phyloP scores from a whole-genome alignment of 768 basidiomycete genomes.

The Lactarius deliciosus region DNA sequence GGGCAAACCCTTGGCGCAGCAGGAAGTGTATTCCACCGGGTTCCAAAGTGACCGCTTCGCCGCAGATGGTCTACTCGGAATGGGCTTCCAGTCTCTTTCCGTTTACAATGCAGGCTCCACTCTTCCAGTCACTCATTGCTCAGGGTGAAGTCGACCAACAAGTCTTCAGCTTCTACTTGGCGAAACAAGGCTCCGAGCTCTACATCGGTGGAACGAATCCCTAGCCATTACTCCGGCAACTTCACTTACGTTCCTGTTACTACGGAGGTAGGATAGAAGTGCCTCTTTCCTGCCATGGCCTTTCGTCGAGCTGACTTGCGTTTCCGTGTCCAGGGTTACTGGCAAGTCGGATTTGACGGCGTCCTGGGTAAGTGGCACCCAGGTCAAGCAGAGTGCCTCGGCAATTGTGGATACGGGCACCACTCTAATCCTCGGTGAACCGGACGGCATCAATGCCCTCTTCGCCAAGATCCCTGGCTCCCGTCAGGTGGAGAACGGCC shows the following conservation, averaged over 20 bases:
- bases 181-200: slow-evolving; percentile 34
- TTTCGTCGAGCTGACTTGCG: neutral
- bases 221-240: neutral
- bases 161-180: slow-evolving; percentile 51
- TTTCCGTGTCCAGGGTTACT: slow-evolving; percentile 23
- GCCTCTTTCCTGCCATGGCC: neutral
- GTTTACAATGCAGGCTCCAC: slow-evolving; percentile 29
- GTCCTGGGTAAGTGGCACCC: slow-evolving; percentile 17
- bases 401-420: slow-evolving; percentile 33
- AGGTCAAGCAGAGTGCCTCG: neutral
- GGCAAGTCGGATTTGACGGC: slow-evolving; percentile 27
- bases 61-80: slow-evolving; percentile 46
- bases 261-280: neutral
- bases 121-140: slow-evolving; percentile 44
- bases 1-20: slow-evolving; percentile 48
- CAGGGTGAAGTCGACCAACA: slow-evolving; percentile 37
- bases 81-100: slow-evolving; percentile 38
- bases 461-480: slow-evolving; percentile 24
- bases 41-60: slow-evolving; percentile 35
- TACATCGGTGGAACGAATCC: slow-evolving; percentile 17
- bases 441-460: slow-evolving; percentile 16
- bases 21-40: slow-evolving; percentile 39
- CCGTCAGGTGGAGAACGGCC: neutral
- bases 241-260: slow-evolving; percentile 17
- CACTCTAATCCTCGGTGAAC: slow-evolving; percentile 29